Evolutionary conservation across 1,284 basidiomycete species (phyloP), one percentile per base, ranked within the genome.

Genomic region (Fistulinella cinereoalba): DNA sequence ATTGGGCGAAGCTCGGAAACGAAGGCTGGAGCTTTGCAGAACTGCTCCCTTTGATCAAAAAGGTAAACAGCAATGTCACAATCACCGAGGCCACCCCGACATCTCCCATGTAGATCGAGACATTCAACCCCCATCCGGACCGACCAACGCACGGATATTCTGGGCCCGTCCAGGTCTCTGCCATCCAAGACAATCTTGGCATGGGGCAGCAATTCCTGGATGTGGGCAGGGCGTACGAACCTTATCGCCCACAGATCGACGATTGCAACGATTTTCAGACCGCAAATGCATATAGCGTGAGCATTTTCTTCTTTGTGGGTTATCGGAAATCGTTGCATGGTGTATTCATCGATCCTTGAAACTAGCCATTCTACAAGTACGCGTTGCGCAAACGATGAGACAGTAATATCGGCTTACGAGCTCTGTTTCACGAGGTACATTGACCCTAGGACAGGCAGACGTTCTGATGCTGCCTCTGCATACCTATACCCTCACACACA

Each of bases 151-250:
- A 81, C 52, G 79, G 79, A n/a, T 70, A 65, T 19, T 64, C 62
- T 12, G 79, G 80, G 0, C 80, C 78, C 0, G 65, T 81, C 44
- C 74, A 75, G 47, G 65, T 79, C 1, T 79, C 77, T 0, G 68
- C 65, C 24, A 71, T 71, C 3, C 65, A 66, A 2, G 6, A 12
- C 13, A 56, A 62, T 21, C 61, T 65, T 12, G 70, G 72, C 31
- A 49, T 75, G 13, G 71, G 60, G 0, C 54, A 67, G 31, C 64
- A 80, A 24, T 80, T 74, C 52, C 59, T 81, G 8, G 67, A 67
- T 6, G 70, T 72, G 10, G 75, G 71, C 3, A 52, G 23, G 28
- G 28, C 25, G 25, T 65, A 66, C 6, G 46, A 48, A n/a, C 24
- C 36, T 6, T 3, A 23, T 3, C 69, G 74, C 4, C 47, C 53